Evolutionary conservation across 192 early-diverging fungal genomes (phyloP), one percentile per base, ranked within the genome.

Genomic region (Backusella luteola): DNA sequence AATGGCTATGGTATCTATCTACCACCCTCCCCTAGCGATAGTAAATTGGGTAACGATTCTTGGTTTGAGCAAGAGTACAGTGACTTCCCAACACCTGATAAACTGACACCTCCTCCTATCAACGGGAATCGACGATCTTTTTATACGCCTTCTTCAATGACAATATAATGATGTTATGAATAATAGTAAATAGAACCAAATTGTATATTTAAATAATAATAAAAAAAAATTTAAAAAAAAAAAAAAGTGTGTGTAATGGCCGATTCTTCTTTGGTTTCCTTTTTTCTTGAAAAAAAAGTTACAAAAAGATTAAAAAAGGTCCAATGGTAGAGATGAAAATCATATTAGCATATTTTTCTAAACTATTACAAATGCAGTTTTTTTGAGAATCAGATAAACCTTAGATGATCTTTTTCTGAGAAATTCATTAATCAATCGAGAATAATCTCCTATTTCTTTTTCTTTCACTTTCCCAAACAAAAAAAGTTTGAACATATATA

Each of bases 1-100:
- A 81, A 81, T 41, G 76, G 66, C 32, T 81, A 73, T 44, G 80
- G 80, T 63, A 67, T 81, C n/a, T 81, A 81, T 34, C 39, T 81
- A 67, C 80, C 76, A 8, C 80, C 80, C n/a, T 81, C 80, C 14
- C 80, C 76, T 0, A 38, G 41, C 26, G 69, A 75, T 36, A 68
- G 35, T 39, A 38, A 69, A 32, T 32, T 32, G 32, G 32, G 32
- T 26, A 35, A 35, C 23, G 38, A 35, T 12, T 17, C 21, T 38
- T 69, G 38, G 35, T 41, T 69, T 38, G 68, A 38, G 34, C 66
- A 41, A n/a, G 34, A 69, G 9, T 38, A 41, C 11, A 23, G 21
- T 41, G 19, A 38, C 5, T 38, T 69, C 14, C 68, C 68, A 12
- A 38, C 35, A 8, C 34, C n/a, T 69, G 68, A 69, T 69, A 69